Conservation (phyloP, 768 basidiomycete genomes). For the Tulasnella sp. region DNA sequence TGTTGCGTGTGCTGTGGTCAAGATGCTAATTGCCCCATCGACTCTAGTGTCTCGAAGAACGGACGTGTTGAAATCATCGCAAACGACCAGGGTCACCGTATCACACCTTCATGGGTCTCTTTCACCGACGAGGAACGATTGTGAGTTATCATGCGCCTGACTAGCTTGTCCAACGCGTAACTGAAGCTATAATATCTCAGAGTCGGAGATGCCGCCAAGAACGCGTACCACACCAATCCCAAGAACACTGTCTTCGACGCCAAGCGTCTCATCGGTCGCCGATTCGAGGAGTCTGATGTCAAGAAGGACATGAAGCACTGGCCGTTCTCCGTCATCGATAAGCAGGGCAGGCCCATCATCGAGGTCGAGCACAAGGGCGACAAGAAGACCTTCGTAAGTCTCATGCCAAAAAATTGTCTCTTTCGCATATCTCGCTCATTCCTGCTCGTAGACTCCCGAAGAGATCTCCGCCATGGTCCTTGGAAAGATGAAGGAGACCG, state of each 20-base stretch:
- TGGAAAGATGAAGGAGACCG: conserved; percentile 98
- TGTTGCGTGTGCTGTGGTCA: neutral
- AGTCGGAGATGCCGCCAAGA: conserved; percentile 95
- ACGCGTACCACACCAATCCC: conserved; percentile 86
- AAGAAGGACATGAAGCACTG: conserved; percentile 81
- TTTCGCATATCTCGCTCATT: neutral
- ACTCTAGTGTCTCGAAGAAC: conserved; percentile 60
- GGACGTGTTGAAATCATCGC: conserved; percentile 85
- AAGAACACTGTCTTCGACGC: conserved; percentile 93
- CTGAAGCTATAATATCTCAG: conserved; percentile 23
- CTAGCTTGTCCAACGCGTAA: too few relatives aligned
- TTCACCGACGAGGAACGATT: conserved; percentile 73
- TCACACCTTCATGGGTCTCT: conserved; percentile 79
- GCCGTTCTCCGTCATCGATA: conserved; percentile 76
- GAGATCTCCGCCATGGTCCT: conserved; percentile 95
- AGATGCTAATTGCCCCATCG: neutral
- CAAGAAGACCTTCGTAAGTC: conserved; percentile 67
- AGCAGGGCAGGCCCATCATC: conserved; percentile 69
- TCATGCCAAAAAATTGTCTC: neutral
- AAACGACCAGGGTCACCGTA: conserved; percentile 83
- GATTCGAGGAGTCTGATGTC: conserved; percentile 68
- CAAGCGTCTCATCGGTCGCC: conserved; percentile 88
- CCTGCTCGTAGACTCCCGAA: conserved; percentile 60
- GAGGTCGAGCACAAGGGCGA: conserved; percentile 70
- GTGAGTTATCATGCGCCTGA: too few relatives aligned